Conservation (phyloP, 2,329 filamentous ascomycete species). For the Hymenoscyphus linearis region DNA sequence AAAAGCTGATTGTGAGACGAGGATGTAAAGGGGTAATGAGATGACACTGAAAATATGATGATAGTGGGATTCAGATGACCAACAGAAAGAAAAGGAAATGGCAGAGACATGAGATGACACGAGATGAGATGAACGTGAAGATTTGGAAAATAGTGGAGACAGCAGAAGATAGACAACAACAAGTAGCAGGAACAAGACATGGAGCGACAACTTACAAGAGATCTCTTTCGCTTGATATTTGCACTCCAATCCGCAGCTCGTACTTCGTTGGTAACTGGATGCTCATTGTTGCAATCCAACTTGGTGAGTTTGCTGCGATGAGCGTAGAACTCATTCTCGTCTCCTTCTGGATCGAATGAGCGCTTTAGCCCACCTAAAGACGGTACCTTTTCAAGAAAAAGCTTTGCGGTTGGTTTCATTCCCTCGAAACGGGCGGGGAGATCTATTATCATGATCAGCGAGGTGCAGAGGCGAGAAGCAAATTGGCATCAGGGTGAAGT, state of each 20-base stretch:
- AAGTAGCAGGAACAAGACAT: background rate
- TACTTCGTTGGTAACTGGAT: background rate
- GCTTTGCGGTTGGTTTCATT: background rate
- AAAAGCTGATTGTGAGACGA: too few species aligned
- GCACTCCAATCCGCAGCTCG: slow-evolving; percentile 5
- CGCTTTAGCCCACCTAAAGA: background rate
- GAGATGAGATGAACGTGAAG: too few species aligned
- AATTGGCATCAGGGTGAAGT: background rate
- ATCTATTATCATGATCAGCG: background rate
- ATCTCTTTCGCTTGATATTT: slow-evolving; percentile 1
- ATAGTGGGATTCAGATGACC: background rate
- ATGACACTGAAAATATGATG: background rate
- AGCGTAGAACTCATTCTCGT: slow-evolving; percentile 5
- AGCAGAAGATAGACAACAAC: background rate
- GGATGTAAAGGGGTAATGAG: background rate
- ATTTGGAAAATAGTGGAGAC: too few species aligned
- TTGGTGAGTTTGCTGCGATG: slow-evolving; percentile 8
- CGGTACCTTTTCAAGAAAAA: background rate
- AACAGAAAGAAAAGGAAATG: background rate
- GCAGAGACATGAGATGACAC: background rate
- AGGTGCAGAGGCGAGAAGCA: background rate
- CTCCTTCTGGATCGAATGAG: background rate
- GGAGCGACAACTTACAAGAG: background rate
- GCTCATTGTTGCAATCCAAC: slow-evolving; percentile 8
- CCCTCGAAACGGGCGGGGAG: slow-evolving; percentile 5